Conservation (phyloP, 352 stramenopile genomes). For the Elongisporangium undulatum region DNA sequence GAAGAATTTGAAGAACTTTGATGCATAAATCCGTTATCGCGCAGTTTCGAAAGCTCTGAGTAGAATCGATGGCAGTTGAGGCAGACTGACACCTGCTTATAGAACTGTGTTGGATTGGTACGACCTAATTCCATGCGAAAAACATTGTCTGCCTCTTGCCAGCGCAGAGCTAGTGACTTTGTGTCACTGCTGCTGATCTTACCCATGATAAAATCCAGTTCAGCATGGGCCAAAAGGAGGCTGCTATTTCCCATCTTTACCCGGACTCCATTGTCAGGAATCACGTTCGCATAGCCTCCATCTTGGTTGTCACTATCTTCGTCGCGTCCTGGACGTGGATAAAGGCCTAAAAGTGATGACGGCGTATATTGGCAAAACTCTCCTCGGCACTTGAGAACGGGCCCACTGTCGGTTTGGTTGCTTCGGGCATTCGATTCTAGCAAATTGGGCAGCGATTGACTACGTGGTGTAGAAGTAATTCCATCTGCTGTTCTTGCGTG, state of each 20-base stretch:
- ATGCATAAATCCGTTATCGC: constrained; percentile 42
- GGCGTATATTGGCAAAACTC: constrained; percentile 54
- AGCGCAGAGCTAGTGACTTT: constrained; percentile 31
- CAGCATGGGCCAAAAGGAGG: constrained; percentile 52
- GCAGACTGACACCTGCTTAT: constrained; percentile 76
- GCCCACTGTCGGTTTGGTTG: constrained; percentile 1
- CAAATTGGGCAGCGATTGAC: constrained; percentile 45
- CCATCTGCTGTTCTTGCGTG: neutral
- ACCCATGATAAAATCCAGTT: constrained; percentile 44
- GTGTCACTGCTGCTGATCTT: neutral
- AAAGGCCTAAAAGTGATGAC: constrained; percentile 31
- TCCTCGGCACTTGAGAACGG: constrained; percentile 41
- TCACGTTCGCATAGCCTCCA: constrained; percentile 4
- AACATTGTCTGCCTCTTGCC: constrained; percentile 63
- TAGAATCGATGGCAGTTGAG: constrained; percentile 74
- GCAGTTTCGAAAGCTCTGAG: constrained; percentile 39
- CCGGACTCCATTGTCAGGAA: constrained; percentile 44
- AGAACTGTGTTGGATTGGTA: constrained; percentile 61
- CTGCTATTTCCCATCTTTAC: constrained; percentile 80
- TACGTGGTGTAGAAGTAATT: constrained; percentile 1
- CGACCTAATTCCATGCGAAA: constrained; percentile 60
- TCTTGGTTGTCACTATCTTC: constrained; percentile 5
- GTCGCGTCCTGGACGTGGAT: neutral
- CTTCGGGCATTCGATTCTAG: constrained; percentile 3
- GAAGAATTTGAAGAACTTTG: neutral